These are phyloP conservation scores for Bacidia gigantensis DNA, from an alignment of 495 filamentous ascomycete genomes.

Conservation along the genomic window DNA sequence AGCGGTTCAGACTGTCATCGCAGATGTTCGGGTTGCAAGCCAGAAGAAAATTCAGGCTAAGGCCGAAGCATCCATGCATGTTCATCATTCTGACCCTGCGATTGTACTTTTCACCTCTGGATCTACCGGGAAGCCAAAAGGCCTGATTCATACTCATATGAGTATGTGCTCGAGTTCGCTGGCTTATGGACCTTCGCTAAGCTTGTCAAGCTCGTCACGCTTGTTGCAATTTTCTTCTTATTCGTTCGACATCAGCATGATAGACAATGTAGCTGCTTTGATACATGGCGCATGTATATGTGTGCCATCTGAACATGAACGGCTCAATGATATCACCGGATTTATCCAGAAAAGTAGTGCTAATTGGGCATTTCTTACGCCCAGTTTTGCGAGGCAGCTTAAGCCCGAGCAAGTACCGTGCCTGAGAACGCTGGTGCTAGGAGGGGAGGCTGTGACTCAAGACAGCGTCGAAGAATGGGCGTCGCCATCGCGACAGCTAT, in stretches of 20 bases:
- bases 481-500: neutral
- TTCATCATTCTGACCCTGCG: slow-evolving; percentile 11
- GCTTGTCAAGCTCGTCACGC: slow-evolving; percentile 37
- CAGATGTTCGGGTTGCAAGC: slow-evolving; percentile 5
- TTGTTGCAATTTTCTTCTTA: slow-evolving; percentile 57
- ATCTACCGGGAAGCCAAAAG: slow-evolving; percentile 30
- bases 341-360: slow-evolving; percentile 13
- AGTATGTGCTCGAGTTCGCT: slow-evolving; percentile 10
- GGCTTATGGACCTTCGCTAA: slow-evolving; percentile 20
- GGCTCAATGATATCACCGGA: slow-evolving; percentile 19
- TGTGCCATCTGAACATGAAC: slow-evolving; percentile 45
- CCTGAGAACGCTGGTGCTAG: slow-evolving; percentile 24
- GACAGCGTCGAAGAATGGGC: neutral
- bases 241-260: slow-evolving; percentile 52
- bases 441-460: neutral
- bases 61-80: neutral
- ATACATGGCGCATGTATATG: slow-evolving; percentile 51
- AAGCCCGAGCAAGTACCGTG: slow-evolving; percentile 28
- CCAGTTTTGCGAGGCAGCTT: slow-evolving; percentile 37
- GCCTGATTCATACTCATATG: slow-evolving; percentile 21
- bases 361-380: slow-evolving; percentile 27
- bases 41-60: neutral
- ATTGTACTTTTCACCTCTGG: slow-evolving; percentile 32
- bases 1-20: neutral
- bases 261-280: slow-evolving; percentile 53